Base-by-base conservation (phyloP, 164 flowering plant genomes). In the Pachysandra terminalis region DNA sequence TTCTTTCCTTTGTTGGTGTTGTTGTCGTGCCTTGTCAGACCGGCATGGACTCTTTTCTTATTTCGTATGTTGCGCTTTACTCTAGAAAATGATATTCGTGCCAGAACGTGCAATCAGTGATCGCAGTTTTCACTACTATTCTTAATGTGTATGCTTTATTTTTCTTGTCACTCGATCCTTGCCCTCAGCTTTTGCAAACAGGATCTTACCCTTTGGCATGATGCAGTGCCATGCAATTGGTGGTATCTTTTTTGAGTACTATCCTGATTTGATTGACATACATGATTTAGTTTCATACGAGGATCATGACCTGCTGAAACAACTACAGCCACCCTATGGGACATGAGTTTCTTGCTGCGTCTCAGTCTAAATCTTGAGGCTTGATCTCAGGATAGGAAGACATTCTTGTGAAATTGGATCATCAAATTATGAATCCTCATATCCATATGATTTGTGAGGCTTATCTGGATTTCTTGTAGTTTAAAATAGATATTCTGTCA, bases 1-100 rank as follows among this genome's bases (percentile, higher is more conserved):
- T 54, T 79, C 82, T 80, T 70, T 71, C 81, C 77, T 65, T 59
- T 28, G 71, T 9, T 68, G 59, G 53, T 71, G 35, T 15, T 73
- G 3, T 52, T 40, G 52, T 67, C 63, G 14, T 60, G 41, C 63
- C 68, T 61, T 49, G 1, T 63, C 55, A 7, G 26, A 57, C 23
- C 16, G 14, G 52, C 35, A 40, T 66, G 62, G 35, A 41, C 51
- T 24, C 19, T 22, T 13, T 32, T 57, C 55, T 40, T 19, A 66
- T 56, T 66, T 66, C 61, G 24, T 8, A 23, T 66, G 27, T 41
- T 57, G 27, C 25, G 52, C 48, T 48, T 13, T 66, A 54, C 52
- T 56, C 62, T 40, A 40, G 24, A 54, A 55, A n/a, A 53, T 65
- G 67, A 35, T 55, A n/a, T 63, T 49, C 55, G 15, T 17, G 15